Evolutionary conservation across 2,329 filamentous ascomycete genomes (phyloP), one percentile per base, ranked within the genome.

Genomic region (Fusarium sulawesiense): DNA sequence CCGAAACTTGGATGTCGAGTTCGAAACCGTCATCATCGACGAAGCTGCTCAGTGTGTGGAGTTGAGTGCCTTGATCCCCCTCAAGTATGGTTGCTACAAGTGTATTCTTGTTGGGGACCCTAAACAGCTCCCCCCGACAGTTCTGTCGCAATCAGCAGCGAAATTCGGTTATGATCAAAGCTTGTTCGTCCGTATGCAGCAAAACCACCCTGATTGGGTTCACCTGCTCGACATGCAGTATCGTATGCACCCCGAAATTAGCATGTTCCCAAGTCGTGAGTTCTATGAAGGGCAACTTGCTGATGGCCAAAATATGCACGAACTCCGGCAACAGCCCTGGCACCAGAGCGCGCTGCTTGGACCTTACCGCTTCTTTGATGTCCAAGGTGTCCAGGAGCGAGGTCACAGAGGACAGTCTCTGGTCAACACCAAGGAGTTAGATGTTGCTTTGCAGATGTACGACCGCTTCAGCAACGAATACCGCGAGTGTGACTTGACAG

Each of bases 1-100:
- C 83, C 93, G 95, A 80, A 92, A 91, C 73, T 83, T 99, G 59
- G 94, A 93, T 74, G 93, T 99, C 54, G 96, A 99, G 79, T 99
- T 99, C 73, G 96, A 99, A 81, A 98, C 96, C 0, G 96, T 99
- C 71, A 93, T 99, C 73, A 98, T 99, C 69, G 96, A 99, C 75
- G 96, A 99, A 82, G 96, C 96, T 6, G 96, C 96, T 18, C 96
- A 99, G 85, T 99, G 95, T 79, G 97, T 99, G 66, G 96, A 99
- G 82, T 87, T 99, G 77, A 97, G 94, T 76, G 96, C 96, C 14
- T 86, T 99, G 48, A 99, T 99, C 72, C 96, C 96, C 4, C 87
- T 99, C 60, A 99, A 99, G 80, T 99, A 99, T 76, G 95, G 96
- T 59, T 97, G 94, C 80, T 92, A 92, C 63, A 98, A 98, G 82